These are phyloP conservation scores for Graphilbum sp. DNA, from an alignment of 2,329 filamentous ascomycete genomes.

Conservation along the genomic window DNA sequence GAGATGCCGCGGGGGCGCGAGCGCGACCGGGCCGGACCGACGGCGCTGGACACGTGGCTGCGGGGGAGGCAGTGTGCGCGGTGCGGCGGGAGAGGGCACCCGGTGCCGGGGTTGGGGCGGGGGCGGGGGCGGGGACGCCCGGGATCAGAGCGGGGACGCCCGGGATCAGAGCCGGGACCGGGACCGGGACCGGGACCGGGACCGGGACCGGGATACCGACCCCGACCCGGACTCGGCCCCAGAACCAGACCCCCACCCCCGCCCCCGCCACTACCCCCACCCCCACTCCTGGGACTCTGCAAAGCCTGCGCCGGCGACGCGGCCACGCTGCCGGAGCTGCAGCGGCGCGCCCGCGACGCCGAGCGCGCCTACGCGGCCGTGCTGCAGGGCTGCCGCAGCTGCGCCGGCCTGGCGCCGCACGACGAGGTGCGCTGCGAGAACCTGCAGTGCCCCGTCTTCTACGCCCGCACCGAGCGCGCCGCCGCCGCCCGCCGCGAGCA, in stretches of 20 bases:
- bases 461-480: slow-evolving; percentile 51
- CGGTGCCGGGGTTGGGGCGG: slow-evolving; percentile 28
- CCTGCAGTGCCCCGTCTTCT: slow-evolving; percentile 86
- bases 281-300: slow-evolving; percentile 22
- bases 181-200: background rate
- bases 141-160: background rate
- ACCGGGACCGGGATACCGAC: background rate
- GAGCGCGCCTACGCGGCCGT: slow-evolving; percentile 51
- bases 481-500: slow-evolving; percentile 27
- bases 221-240: too few relatives aligned
- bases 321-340: slow-evolving; percentile 48
- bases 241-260: too few relatives aligned
- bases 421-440: slow-evolving; percentile 81
- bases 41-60: slow-evolving; percentile 91
- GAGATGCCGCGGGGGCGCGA: slow-evolving; percentile 64
- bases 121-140: slow-evolving; percentile 10
- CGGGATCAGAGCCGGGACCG: too few relatives aligned
- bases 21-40: slow-evolving; percentile 14
- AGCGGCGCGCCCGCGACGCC: slow-evolving; percentile 40
- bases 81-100: too few relatives aligned
- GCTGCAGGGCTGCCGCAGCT: slow-evolving; percentile 60
- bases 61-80: slow-evolving; percentile 62
- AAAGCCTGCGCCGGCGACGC: slow-evolving; percentile 33
- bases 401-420: slow-evolving; percentile 52
- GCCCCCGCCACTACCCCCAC: background rate